Evolutionary conservation across 2,329 filamentous ascomycete species (phyloP).

Genomic region (Botrytis fabae): DNA sequence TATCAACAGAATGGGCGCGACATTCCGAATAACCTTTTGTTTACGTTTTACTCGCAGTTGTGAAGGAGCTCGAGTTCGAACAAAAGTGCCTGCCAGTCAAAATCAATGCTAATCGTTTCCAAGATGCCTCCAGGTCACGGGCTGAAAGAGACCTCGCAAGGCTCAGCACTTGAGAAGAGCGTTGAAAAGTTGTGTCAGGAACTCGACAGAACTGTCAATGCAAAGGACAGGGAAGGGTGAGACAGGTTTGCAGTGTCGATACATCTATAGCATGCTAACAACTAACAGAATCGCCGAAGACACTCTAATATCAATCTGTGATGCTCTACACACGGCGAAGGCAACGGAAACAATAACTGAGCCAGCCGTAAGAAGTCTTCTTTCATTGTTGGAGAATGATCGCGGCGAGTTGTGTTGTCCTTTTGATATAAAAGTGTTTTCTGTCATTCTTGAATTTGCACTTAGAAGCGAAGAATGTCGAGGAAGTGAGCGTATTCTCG

Average conservation of each 20-base stretch:
- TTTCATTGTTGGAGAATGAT: slow-evolving; percentile 28
- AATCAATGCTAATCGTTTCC: not conserved
- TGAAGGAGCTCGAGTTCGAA: not conserved
- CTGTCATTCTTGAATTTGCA: slow-evolving; percentile 28
- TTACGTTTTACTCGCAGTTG: not conserved
- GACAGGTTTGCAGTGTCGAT: not conserved
- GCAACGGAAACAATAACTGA: not conserved
- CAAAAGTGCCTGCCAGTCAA: not conserved
- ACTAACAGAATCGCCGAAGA: not conserved
- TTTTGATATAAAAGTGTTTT: slow-evolving; percentile 30
- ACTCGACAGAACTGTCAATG: not conserved
- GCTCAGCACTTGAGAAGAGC: not conserved
- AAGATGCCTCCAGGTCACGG: slow-evolving; percentile 13
- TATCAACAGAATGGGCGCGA: not conserved
- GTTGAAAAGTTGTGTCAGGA: slow-evolving; percentile 1
- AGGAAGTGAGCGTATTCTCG: slow-evolving; percentile 33
- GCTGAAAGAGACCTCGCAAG: not conserved
- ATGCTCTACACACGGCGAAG: slow-evolving; percentile 10
- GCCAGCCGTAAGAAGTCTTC: slow-evolving; percentile 17
- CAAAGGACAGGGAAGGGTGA: slow-evolving; percentile 7
- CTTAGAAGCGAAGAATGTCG: slow-evolving; percentile 30
- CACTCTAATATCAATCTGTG: slow-evolving; percentile 1
- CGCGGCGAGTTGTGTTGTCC: slow-evolving; percentile 30
- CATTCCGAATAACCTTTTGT: not conserved
- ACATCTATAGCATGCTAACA: slow-evolving; percentile 6